phyloP scores from a whole-genome alignment of 306 rosid genomes.

The Glycine latifolia region DNA sequence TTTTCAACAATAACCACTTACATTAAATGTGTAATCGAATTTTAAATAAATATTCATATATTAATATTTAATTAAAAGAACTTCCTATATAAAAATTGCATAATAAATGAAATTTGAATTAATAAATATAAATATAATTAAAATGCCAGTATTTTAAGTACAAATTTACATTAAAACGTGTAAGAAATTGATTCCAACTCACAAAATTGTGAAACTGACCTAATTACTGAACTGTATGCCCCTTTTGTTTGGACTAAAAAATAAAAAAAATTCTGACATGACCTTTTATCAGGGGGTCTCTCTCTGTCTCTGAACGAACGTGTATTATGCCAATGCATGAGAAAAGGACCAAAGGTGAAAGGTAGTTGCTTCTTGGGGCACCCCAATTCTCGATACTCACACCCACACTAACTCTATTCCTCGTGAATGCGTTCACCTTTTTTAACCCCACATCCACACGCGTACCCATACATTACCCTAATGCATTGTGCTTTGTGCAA shows the following conservation, averaged over 20 bases:
- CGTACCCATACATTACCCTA: not conserved
- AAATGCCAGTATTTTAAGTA: too few relatives aligned
- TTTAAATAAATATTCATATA: too few relatives aligned
- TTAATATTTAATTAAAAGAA: too few relatives aligned
- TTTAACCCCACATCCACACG: not conserved
- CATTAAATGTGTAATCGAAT: too few relatives aligned
- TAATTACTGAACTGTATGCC: not conserved
- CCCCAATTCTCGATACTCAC: conserved; percentile 10
- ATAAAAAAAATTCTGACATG: not conserved
- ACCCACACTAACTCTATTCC: not conserved
- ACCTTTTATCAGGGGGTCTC: not conserved
- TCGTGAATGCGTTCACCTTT: conserved; percentile 11
- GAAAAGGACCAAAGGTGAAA: conserved; percentile 39
- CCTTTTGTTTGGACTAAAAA: not conserved
- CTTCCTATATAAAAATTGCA: too few relatives aligned
- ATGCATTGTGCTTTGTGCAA: conserved; percentile 11
- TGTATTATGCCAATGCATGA: conserved; percentile 37
- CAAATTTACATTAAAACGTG: too few relatives aligned
- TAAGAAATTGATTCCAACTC: too few relatives aligned
- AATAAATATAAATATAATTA: too few relatives aligned
- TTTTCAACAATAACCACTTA: too few relatives aligned
- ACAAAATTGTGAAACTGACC: not conserved
- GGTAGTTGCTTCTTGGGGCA: conserved; percentile 45
- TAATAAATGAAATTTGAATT: too few relatives aligned
- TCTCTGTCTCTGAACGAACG: not conserved